phyloP scores from a whole-genome alignment of 257 asterid genomes.

The Avicennia marina region DNA sequence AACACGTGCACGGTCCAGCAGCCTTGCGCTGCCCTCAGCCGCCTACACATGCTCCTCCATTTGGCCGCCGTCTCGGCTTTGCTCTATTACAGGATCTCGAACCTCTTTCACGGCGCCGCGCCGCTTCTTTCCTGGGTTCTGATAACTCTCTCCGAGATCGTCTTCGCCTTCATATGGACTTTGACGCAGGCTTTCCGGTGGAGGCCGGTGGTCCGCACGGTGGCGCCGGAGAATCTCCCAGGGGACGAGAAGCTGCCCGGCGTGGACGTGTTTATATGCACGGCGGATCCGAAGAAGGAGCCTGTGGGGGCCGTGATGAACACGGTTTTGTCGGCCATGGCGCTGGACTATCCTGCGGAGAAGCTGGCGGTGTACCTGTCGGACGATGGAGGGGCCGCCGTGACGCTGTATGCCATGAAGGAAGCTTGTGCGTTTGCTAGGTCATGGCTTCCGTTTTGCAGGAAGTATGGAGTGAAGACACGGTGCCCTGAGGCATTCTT shows the following conservation, averaged over 20 bases:
- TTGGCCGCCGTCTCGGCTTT: constrained; percentile 38
- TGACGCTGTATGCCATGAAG: constrained; percentile 58
- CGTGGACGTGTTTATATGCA: constrained; percentile 65
- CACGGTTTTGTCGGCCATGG: constrained; percentile 77
- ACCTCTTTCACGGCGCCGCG: constrained; percentile 29
- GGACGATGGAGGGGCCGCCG: constrained; percentile 73
- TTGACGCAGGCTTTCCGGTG: constrained; percentile 67
- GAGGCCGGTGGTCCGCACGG: constrained; percentile 67
- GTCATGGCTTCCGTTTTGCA: constrained; percentile 62
- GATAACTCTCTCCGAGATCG: constrained; percentile 46
- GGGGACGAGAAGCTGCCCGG: constrained; percentile 38
- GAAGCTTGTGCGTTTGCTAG: constrained; percentile 56
- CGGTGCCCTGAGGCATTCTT: constrained; percentile 74
- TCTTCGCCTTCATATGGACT: constrained; percentile 58
- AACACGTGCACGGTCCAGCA: constrained; percentile 60
- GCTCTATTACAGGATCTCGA: constrained; percentile 56
- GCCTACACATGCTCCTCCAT: constrained; percentile 62
- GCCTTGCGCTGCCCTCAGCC: constrained; percentile 46
- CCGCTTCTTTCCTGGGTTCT: constrained; percentile 48
- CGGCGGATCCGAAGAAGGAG: constrained; percentile 72
- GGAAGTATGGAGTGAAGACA: constrained; percentile 54
- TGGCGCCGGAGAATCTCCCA: constrained; percentile 50
- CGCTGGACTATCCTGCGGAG: constrained; percentile 65
- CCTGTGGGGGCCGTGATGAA: constrained; percentile 83
- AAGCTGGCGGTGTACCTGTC: constrained; percentile 73